A percentile compares a stretch with the other conserved stretches of the same genome.
These are phyloP conservation scores for Trametes gibbosa DNA, from an alignment of 768 basidiomycete species.

Conservation along the genomic window DNA sequence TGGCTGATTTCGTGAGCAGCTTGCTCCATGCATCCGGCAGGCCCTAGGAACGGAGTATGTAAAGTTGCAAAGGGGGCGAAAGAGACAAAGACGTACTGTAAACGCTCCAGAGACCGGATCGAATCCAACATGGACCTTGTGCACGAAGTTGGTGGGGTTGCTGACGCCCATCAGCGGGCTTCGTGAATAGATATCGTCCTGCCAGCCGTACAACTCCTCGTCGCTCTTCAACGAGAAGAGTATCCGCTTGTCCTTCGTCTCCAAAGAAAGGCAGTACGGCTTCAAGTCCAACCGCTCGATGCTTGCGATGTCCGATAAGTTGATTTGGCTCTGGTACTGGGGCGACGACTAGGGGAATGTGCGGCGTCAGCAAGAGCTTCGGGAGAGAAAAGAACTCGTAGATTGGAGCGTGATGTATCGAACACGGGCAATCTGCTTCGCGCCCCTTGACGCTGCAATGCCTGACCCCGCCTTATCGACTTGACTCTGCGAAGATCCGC, in stretches of 20 bases:
- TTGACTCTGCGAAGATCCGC: neutral
- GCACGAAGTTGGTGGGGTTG: conserved; percentile 96
- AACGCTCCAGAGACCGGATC: conserved; percentile 93
- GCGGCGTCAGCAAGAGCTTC: neutral
- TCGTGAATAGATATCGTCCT: conserved; percentile 92
- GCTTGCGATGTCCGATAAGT: conserved; percentile 74
- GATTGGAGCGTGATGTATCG: neutral
- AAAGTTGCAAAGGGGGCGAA: neutral
- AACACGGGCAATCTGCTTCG: neutral
- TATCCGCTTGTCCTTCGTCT: conserved; percentile 80
- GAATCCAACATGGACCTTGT: conserved; percentile 98
- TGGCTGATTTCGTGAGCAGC: conserved; percentile 93
- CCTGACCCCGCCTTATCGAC: neutral
- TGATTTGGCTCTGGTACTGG: conserved; percentile 52
- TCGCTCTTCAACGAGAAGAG: conserved; percentile 86
- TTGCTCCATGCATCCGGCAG: conserved; percentile 98
- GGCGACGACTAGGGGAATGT: conserved; percentile 42
- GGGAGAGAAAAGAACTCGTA: conserved; percentile 1
- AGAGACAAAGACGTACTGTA: conserved; percentile 56
- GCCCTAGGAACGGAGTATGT: conserved; percentile 49
- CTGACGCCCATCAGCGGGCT: conserved; percentile 92
- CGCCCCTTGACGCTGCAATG: neutral
- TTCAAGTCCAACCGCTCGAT: conserved; percentile 93
- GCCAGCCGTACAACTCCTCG: conserved; percentile 97
- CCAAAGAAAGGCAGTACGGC: conserved; percentile 88